Evolutionary conservation across 2,329 filamentous ascomycete species (phyloP), one percentile per base, ranked within the genome.

Genomic region (Ophiocordyceps camponoti-floridani): DNA sequence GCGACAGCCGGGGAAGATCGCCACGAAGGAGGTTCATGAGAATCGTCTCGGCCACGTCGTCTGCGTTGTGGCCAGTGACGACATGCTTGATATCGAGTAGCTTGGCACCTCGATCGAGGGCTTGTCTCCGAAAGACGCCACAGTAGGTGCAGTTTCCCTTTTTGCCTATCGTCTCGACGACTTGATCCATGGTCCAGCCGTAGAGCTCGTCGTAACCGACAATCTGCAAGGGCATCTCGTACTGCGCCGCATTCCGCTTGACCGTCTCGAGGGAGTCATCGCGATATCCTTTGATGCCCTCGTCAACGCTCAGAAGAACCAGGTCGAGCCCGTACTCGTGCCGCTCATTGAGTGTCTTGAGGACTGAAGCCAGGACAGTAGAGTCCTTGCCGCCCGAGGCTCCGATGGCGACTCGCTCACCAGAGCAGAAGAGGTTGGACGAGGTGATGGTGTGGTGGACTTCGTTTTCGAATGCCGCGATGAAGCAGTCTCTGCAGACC

Each of bases 111-210:
- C 91, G 78, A 60, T 98, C 91, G 31, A 98, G 70, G 2, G 91
- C 91, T 65, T 98, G 91, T 47, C 93, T 75, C 45, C 91, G 73
- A 58, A 98, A 98, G 16, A 98, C 91, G 13, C 91, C 91, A 56
- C 91, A 98, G 57, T 98, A 98, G 28, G 93, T 98, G 71, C 91
- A 98, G 62, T 98, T 98, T 28, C 89, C 88, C 62, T 95, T 96
- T 67, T 95, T 96, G 13, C 91, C 91, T 43, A 98, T 84, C 42
- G 89, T 85, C 55, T 88, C 84, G 4, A 98, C 93, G 10, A 98
- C 91, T 57, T 96, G 86, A 57, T 98, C 91, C 91, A 98, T 98
- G 1, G 88, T 95, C 91, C 91, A 98, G 9, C 89, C 91, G 59
- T 98, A 98, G 10, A 98, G 69, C 56, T 95, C 84, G 45, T 81